Conservation (phyloP, 352 stramenopile species). For the Phytopythium kandeliae region DNA sequence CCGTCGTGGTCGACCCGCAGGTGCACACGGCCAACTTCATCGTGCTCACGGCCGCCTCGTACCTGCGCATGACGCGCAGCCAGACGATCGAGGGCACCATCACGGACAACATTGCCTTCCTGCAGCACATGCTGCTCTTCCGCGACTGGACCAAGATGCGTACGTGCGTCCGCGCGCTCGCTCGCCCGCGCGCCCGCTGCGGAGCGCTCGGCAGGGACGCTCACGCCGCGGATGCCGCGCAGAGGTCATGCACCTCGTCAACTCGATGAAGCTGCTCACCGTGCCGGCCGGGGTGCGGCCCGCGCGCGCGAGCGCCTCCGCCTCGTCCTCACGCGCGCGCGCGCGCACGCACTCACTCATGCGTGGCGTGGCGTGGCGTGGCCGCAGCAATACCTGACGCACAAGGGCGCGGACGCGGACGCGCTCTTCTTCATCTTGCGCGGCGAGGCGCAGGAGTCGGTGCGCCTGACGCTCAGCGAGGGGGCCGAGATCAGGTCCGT, state of each 20-base stretch:
- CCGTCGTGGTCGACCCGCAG: constrained; percentile 63
- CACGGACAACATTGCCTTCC: constrained; percentile 79
- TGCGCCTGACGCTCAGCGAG: constrained; percentile 62
- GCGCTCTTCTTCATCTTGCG: constrained; percentile 75
- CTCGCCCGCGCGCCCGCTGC: too few relatives aligned
- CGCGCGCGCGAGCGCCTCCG: too few relatives aligned
- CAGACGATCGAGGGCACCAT: constrained; percentile 80
- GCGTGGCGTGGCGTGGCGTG: too few relatives aligned
- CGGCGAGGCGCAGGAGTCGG: constrained; percentile 63
- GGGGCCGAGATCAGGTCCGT: constrained; percentile 42
- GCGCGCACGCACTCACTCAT: too few relatives aligned
- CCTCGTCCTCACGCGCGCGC: too few relatives aligned
- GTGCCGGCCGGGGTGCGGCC: constrained; percentile 38
- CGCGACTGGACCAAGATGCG: constrained; percentile 81
- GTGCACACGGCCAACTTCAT: constrained; percentile 79
- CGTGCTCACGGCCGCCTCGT: constrained; percentile 74
- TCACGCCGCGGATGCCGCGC: background rate
- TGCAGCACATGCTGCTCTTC: constrained; percentile 77
- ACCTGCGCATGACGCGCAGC: constrained; percentile 75
- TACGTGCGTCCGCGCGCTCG: constrained; percentile 16
- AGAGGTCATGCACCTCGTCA: constrained; percentile 84
- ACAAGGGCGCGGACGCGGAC: constrained; percentile 69
- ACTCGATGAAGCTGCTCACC: constrained; percentile 76
- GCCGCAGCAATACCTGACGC: constrained; percentile 67
- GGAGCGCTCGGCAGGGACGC: too few relatives aligned